Evolutionary conservation across 2,329 filamentous ascomycete genomes (phyloP), one percentile per base, ranked within the genome.

Genomic region (Hirsutella thompsonii): DNA sequence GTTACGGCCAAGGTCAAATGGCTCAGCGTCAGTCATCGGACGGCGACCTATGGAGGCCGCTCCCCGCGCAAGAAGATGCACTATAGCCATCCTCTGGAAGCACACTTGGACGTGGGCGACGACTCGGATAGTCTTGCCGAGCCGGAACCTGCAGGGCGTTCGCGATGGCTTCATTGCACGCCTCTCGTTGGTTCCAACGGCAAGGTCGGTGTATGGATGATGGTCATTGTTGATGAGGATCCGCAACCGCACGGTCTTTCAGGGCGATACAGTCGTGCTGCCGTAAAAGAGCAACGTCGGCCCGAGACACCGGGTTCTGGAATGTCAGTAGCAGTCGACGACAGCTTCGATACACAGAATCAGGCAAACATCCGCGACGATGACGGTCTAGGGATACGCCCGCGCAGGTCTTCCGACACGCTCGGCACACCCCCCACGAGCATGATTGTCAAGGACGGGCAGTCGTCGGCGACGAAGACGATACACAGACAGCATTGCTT

Each of bases 151-250:
- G 69, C 74, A 42, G 81, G 81, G 1, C 69, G 79, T 16, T 68
- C 72, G 39, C 70, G 81, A 37, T 87, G 82, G 81, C 80, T 87
- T 40, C 83, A 88, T 56, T 83, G 80, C 55, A 87, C 82, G 18
- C 82, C 83, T 3, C 62, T 88, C 2, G 59, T 82, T 3, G 81
- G 80, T 3, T 68, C 69, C 41, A 79, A 77, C 46, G 76, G 78
- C 4, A 66, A 72, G 8, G 74, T 88, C 1, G 83, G 83, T 16
- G 81, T 86, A 2, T 88, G 82, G 83, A 83, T 87, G 78, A 68
- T 87, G 13, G 70, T 86, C 0, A 69, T 88, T 13, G 74, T 85
- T 8, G 79, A 86, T 48, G 77, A 78, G 39, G 77, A 82, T 14
- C 13, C 39, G 20, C 33, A 41, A 10, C 37, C 37, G 16, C 19